Evolutionary conservation across 75 land plant species (phyloP).

Genomic region (Sequoiadendron giganteum): DNA sequence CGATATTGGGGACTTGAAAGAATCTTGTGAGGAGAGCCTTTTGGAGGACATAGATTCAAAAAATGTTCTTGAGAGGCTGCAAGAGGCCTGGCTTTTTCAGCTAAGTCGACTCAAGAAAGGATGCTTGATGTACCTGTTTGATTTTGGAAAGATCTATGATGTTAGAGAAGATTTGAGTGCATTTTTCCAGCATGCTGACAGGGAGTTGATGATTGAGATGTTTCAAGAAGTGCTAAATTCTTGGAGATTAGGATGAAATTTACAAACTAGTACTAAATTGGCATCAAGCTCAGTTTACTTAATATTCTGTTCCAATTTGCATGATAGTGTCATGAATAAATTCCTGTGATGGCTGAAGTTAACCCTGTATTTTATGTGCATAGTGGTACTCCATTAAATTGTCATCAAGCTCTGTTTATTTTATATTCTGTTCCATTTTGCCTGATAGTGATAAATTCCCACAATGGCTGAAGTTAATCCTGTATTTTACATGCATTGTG

Average conservation of each 20-base stretch:
- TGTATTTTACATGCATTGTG: not conserved
- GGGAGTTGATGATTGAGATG: constrained; percentile 81
- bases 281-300: not conserved
- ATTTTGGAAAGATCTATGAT: constrained; percentile 83
- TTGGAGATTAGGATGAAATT: constrained; percentile 48
- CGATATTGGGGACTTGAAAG: constrained; percentile 69
- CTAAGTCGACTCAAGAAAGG: constrained; percentile 68
- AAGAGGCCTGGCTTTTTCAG: constrained; percentile 78
- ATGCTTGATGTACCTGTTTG: constrained; percentile 72
- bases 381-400: not conserved
- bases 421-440: not conserved
- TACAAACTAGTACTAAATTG: not conserved
- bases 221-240: constrained; percentile 64
- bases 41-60: constrained; percentile 70
- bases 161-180: constrained; percentile 50
- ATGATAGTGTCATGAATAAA: not conserved
- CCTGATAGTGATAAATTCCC: not conserved
- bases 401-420: not conserved
- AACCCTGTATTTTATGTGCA: not conserved
- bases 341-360: not conserved
- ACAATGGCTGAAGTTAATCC: not conserved
- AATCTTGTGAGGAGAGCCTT: constrained; percentile 82
- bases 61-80: constrained; percentile 83
- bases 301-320: not conserved
- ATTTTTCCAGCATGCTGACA: constrained; percentile 66